These are phyloP conservation scores for Canavalia gladiata DNA, from an alignment of 306 rosid species.

Conservation along the genomic window DNA sequence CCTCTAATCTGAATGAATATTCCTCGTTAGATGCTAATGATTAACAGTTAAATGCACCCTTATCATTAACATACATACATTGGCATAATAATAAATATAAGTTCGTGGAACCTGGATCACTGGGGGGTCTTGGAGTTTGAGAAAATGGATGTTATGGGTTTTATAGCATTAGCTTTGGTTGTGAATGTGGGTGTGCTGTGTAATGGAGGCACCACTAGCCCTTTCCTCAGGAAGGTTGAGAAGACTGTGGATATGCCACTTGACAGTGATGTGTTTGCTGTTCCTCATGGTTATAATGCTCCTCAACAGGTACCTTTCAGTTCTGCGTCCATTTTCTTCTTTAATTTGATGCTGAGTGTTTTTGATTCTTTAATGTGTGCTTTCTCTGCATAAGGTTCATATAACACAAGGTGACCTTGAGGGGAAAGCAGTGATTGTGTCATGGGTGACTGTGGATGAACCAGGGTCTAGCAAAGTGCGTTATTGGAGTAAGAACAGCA, in stretches of 20 bases:
- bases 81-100: too few relatives aligned
- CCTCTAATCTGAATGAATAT: too few relatives aligned
- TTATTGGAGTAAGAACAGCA: constrained; percentile 73
- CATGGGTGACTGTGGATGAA: constrained; percentile 80
- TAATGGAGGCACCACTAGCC: constrained; percentile 66
- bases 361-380: too few relatives aligned
- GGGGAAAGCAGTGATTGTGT: constrained; percentile 81
- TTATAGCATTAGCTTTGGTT: constrained; percentile 33
- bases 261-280: constrained; percentile 69
- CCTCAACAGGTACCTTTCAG: constrained; percentile 79
- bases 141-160: constrained; percentile 50
- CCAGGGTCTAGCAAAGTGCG: constrained; percentile 68
- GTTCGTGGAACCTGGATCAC: too few relatives aligned
- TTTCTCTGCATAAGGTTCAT: constrained; percentile 77
- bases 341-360: too few relatives aligned
- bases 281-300: constrained; percentile 77
- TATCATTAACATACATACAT: too few relatives aligned
- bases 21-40: too few relatives aligned
- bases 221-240: constrained; percentile 54
- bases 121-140: too few relatives aligned
- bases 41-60: too few relatives aligned
- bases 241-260: constrained; percentile 59
- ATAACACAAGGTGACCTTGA: constrained; percentile 86
- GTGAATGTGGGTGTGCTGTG: constrained; percentile 52
- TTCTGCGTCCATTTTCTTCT: too few relatives aligned